phyloP scores from a whole-genome alignment of 108 stramenopile genomes.

The Cyclostephanos tholiformis region DNA sequence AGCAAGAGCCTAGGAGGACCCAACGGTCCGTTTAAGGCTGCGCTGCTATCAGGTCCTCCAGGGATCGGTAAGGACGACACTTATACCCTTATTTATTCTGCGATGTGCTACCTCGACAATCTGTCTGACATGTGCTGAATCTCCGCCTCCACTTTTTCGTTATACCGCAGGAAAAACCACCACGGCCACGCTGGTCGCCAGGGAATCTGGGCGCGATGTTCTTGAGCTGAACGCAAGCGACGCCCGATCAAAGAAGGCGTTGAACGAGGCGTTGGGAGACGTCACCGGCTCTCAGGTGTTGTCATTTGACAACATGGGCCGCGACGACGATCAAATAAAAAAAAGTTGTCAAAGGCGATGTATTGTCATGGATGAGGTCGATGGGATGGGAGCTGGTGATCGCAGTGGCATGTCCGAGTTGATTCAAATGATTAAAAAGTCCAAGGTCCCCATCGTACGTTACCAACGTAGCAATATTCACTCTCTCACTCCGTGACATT shows the following conservation, averaged over 20 bases:
- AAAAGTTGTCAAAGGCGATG: conserved; percentile 54
- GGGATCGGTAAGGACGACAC: conserved; percentile 86
- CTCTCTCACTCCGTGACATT: too few species aligned
- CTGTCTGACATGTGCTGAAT: too few species aligned
- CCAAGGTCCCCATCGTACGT: conserved; percentile 84
- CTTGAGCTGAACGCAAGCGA: conserved; percentile 97
- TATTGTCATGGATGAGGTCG: conserved; percentile 99
- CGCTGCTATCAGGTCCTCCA: conserved; percentile 95
- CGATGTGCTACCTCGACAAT: too few species aligned
- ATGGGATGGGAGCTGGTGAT: conserved; percentile 97
- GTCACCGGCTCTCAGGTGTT: conserved; percentile 79
- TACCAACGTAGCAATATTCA: too few species aligned
- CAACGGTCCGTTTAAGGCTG: conserved; percentile 79
- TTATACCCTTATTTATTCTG: conserved; percentile 2
- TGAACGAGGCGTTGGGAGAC: conserved; percentile 70
- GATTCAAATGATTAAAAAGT: conserved; percentile 95
- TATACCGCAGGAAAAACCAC: conserved; percentile 70
- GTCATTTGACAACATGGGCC: conserved; percentile 40
- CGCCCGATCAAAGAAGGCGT: conserved; percentile 86
- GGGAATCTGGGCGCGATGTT: conserved; percentile 85
- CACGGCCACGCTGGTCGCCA: conserved; percentile 87
- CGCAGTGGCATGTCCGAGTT: conserved; percentile 92
- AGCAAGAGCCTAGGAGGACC: conserved; percentile 45
- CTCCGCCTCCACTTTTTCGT: neutral
- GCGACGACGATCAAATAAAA: conserved; percentile 11